Evolutionary conservation across 495 filamentous ascomycete species (phyloP).

Genomic region (Platismatia glauca): DNA sequence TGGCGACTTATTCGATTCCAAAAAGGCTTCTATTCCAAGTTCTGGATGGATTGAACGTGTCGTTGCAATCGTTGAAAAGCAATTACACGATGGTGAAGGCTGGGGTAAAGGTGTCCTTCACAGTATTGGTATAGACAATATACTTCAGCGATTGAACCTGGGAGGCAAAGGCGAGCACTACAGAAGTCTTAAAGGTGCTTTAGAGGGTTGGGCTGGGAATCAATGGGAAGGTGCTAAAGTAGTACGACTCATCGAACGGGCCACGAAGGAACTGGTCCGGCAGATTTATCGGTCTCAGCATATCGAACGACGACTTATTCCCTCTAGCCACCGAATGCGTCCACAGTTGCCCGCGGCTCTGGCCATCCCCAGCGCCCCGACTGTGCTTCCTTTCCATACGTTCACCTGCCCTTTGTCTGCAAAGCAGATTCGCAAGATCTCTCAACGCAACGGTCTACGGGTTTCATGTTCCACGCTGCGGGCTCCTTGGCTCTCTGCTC

Average conservation of each 20-base stretch:
- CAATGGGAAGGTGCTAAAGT: slow-evolving; percentile 85
- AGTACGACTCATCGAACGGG: slow-evolving; percentile 78
- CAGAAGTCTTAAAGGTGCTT: slow-evolving; percentile 30
- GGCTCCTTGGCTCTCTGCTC: slow-evolving; percentile 73
- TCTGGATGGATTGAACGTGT: slow-evolving; percentile 90
- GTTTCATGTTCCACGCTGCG: slow-evolving; percentile 85
- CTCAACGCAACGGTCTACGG: slow-evolving; percentile 85
- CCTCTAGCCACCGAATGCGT: slow-evolving; percentile 55
- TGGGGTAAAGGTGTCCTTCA: slow-evolving; percentile 78
- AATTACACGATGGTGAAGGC: slow-evolving; percentile 74
- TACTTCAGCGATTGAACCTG: slow-evolving; percentile 40
- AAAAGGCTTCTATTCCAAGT: slow-evolving; percentile 43
- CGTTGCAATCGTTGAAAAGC: slow-evolving; percentile 88
- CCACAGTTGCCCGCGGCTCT: slow-evolving; percentile 68
- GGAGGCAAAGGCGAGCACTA: slow-evolving; percentile 20
- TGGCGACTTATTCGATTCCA: slow-evolving; percentile 73
- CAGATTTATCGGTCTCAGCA: slow-evolving; percentile 86
- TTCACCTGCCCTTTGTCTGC: slow-evolving; percentile 93
- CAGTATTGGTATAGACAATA: slow-evolving; percentile 40
- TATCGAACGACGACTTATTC: slow-evolving; percentile 49
- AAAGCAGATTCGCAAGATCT: slow-evolving; percentile 90
- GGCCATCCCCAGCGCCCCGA: slow-evolving; percentile 81
- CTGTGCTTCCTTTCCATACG: slow-evolving; percentile 96
- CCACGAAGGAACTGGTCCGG: slow-evolving; percentile 65
- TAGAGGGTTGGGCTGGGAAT: slow-evolving; percentile 64